phyloP scores from a whole-genome alignment of 1,284 basidiomycete genomes.

The Boletellus deceptivus region DNA sequence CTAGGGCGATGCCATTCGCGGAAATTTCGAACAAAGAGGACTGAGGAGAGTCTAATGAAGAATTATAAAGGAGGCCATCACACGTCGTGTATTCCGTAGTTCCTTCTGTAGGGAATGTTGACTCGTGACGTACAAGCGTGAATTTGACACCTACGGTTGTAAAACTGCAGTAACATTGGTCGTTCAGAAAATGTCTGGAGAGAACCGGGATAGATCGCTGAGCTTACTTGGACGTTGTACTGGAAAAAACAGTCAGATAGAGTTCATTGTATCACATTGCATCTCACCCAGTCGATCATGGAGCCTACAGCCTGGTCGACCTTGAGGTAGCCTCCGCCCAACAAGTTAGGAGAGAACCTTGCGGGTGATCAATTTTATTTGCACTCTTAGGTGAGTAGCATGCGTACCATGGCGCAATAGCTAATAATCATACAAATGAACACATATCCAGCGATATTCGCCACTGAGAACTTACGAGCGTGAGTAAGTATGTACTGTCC shows the following conservation, averaged over 20 bases:
- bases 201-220: neutral
- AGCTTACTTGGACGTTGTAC: slow-evolving; percentile 47
- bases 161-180: slow-evolving; percentile 42
- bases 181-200: slow-evolving; percentile 4
- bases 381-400: neutral
- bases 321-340: slow-evolving; percentile 49
- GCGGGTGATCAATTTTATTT: neutral
- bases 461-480: slow-evolving; percentile 34
- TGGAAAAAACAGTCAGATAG: neutral
- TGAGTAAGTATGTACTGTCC: slow-evolving; percentile 40
- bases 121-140: neutral
- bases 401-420: slow-evolving; percentile 30
- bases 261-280: neutral
- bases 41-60: slow-evolving; percentile 41
- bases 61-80: slow-evolving; percentile 39
- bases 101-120: slow-evolving; percentile 36
- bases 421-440: slow-evolving; percentile 5
- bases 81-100: slow-evolving; percentile 46
- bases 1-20: slow-evolving; percentile 50
- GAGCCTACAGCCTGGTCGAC: slow-evolving; percentile 52
- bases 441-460: neutral
- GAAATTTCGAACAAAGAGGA: slow-evolving; percentile 60
- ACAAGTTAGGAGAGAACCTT: slow-evolving; percentile 28
- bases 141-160: slow-evolving; percentile 50
- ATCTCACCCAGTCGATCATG: slow-evolving; percentile 51